Percentiles rank a stretch among this genome's conserved stretches.
phyloP scores from a whole-genome alignment of 495 filamentous ascomycete genomes.

The Sabuloglossum arenarium region DNA sequence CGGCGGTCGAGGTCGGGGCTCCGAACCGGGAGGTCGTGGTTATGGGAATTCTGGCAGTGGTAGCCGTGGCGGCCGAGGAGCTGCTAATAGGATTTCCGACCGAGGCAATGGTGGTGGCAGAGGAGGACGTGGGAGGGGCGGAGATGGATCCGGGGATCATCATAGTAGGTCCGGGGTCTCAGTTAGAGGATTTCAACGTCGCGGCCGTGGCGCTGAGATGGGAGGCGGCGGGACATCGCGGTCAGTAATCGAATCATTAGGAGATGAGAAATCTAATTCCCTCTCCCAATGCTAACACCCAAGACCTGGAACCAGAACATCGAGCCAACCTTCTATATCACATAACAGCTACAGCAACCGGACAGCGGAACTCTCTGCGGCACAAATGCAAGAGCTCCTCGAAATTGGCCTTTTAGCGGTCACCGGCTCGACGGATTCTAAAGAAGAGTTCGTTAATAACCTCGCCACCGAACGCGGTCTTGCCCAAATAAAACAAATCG shows the following conservation, averaged over 20 bases:
- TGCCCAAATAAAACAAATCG: conserved; percentile 3
- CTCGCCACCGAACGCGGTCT: conserved; percentile 8
- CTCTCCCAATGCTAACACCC: neutral
- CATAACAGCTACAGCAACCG: neutral
- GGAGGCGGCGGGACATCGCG: neutral
- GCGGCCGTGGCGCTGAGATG: neutral
- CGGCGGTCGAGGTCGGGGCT: neutral
- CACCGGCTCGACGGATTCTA: neutral
- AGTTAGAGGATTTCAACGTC: neutral
- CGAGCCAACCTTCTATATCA: neutral
- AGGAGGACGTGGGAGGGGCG: neutral
- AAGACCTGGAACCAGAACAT: too few species aligned
- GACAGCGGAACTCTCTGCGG: neutral
- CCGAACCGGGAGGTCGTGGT: neutral
- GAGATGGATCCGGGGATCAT: neutral
- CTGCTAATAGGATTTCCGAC: too few species aligned
- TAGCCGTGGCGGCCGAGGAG: neutral
- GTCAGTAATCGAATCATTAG: neutral
- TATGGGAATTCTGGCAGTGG: neutral
- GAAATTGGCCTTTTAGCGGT: neutral
- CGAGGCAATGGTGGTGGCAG: neutral
- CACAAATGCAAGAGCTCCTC: neutral
- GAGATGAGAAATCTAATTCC: neutral
- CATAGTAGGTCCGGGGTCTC: neutral
- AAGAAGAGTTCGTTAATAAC: conserved; percentile 4